Conservation (phyloP, 148 eudicot species). For the Vaccinium vitisidaea region DNA sequence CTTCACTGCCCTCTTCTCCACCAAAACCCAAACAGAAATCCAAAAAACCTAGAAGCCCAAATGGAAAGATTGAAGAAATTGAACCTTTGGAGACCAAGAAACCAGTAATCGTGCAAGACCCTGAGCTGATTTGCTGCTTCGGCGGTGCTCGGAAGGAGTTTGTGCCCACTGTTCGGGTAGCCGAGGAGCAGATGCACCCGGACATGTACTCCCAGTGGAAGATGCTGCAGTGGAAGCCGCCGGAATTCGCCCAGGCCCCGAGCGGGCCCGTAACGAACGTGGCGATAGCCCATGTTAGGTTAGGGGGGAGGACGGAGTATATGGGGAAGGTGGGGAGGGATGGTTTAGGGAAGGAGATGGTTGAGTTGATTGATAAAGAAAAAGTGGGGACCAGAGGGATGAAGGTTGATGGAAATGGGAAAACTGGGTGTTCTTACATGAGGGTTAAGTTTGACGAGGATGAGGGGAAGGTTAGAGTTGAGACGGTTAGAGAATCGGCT, state of each 20-base stretch:
- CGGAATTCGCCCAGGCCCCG: conserved; percentile 74
- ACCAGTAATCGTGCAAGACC: conserved; percentile 27
- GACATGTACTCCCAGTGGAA: conserved; percentile 89
- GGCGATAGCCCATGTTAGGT: conserved; percentile 75
- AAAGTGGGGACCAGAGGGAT: conserved; percentile 72
- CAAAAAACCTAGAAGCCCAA: neutral
- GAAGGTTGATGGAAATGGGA: conserved; percentile 49
- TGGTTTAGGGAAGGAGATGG: conserved; percentile 70
- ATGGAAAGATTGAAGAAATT: neutral
- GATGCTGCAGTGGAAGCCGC: conserved; percentile 91
- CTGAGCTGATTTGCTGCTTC: conserved; percentile 81
- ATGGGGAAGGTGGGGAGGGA: conserved; percentile 87
- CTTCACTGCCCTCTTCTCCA: neutral
- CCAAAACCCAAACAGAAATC: conserved; percentile 4
- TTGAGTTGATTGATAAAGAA: conserved; percentile 70
- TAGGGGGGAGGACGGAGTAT: conserved; percentile 83
- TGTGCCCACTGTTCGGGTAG: conserved; percentile 66
- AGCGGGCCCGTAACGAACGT: conserved; percentile 85
- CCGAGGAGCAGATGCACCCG: conserved; percentile 73
- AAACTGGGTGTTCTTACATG: conserved; percentile 64
- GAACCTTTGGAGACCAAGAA: neutral
- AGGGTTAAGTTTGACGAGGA: conserved; percentile 51
- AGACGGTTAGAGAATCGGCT: conserved; percentile 59
- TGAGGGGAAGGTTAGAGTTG: conserved; percentile 60
- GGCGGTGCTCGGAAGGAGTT: conserved; percentile 86